Conservation (phyloP, 768 basidiomycete species). For the Mycena leptocephala region DNA sequence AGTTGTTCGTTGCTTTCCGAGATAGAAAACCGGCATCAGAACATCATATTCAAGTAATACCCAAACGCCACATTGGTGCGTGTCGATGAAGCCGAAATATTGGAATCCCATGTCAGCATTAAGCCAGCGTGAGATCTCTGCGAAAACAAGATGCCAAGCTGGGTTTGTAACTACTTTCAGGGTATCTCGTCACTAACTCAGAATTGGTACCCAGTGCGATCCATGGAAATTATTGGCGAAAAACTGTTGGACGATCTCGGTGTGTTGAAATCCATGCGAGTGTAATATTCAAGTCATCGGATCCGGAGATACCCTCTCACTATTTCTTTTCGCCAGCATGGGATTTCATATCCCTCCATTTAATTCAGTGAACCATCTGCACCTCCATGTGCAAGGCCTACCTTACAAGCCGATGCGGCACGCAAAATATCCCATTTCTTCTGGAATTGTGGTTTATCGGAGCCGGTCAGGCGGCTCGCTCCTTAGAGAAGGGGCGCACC, state of each 20-base stretch:
- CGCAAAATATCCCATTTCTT: constrained; percentile 66
- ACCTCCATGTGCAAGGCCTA: constrained; percentile 80
- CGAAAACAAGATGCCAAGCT: constrained; percentile 61
- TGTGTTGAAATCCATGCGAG: constrained; percentile 60
- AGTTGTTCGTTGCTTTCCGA: constrained; percentile 65
- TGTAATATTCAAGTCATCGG: constrained; percentile 50
- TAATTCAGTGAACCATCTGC: constrained; percentile 80
- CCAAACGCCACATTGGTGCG: constrained; percentile 68
- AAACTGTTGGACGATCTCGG: constrained; percentile 64
- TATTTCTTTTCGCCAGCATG: constrained; percentile 61
- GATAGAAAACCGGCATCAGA: constrained; percentile 66
- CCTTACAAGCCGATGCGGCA: constrained; percentile 68
- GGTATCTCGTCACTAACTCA: not conserved
- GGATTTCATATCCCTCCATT: constrained; percentile 91
- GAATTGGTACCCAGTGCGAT: constrained; percentile 52
- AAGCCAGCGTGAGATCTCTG: constrained; percentile 73
- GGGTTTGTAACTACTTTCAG: constrained; percentile 51
- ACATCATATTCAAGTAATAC: constrained; percentile 68
- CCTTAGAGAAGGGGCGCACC: constrained; percentile 70
- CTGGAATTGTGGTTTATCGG: constrained; percentile 77
- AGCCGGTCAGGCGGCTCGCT: constrained; percentile 70
- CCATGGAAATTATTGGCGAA: constrained; percentile 69
- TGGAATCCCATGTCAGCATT: constrained; percentile 14
- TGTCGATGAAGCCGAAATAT: not conserved
- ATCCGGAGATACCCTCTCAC: constrained; percentile 13